phyloP scores from a whole-genome alignment of 169 alveolate species.

The Eimeria sp. region DNA sequence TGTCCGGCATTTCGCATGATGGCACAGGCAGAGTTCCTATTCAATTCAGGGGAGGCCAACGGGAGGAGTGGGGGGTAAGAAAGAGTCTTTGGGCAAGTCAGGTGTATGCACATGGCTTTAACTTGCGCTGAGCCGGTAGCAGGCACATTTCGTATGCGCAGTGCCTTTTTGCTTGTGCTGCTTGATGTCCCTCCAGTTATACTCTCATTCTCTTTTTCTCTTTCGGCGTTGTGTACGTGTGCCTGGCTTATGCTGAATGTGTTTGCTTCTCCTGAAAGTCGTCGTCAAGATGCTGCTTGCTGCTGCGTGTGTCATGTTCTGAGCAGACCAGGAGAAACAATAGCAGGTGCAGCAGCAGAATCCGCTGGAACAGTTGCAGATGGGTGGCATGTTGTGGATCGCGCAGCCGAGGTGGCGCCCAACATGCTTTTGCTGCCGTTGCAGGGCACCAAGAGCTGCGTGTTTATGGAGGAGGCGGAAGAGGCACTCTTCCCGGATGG shows the following conservation, averaged over 20 bases:
- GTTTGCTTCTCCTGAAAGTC: too few species aligned
- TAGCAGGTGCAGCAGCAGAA: background rate
- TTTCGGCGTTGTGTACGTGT: too few species aligned
- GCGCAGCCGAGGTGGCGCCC: conserved; percentile 3
- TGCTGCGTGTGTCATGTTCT: background rate
- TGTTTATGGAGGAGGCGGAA: background rate
- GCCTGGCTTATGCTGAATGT: too few species aligned
- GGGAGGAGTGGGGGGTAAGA: background rate
- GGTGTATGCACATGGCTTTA: background rate
- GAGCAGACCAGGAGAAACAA: background rate
- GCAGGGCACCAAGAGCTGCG: background rate
- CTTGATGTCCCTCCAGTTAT: background rate
- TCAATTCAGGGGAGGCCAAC: background rate
- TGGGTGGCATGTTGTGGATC: conserved; percentile 17
- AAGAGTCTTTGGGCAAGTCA: background rate
- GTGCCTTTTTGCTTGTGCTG: background rate
- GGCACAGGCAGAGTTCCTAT: background rate
- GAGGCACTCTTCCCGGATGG: background rate
- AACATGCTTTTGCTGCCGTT: conserved; percentile 11
- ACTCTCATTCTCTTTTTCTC: too few species aligned
- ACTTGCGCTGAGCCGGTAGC: background rate
- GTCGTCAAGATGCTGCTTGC: background rate
- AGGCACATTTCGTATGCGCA: background rate
- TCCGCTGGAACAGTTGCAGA: background rate
- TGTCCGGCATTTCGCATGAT: background rate